Evolutionary conservation across 441 rosid species (phyloP).

Genomic region (Populus hybrid): DNA sequence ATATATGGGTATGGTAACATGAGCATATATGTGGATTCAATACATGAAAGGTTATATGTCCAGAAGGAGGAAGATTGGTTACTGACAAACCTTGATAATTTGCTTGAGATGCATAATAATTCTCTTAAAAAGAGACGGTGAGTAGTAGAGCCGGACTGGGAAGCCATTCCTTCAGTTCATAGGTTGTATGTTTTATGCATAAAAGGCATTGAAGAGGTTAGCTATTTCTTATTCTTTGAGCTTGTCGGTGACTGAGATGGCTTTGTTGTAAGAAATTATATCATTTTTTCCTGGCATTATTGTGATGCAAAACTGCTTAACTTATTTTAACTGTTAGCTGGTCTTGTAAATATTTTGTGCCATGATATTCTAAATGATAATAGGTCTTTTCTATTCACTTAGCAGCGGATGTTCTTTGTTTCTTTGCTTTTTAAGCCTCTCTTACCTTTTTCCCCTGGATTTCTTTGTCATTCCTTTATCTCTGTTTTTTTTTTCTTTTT

Average conservation of each 20-base stretch:
- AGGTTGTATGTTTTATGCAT: slow-evolving; percentile 33
- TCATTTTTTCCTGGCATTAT: neutral
- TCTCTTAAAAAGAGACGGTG: slow-evolving; percentile 40
- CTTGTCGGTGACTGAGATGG: neutral
- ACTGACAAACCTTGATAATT: slow-evolving; percentile 56
- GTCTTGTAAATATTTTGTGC: neutral
- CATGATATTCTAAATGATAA: neutral
- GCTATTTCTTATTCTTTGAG: slow-evolving; percentile 17
- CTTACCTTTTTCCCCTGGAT: neutral
- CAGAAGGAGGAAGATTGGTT: slow-evolving; percentile 70
- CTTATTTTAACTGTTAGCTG: neutral
- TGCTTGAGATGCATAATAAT: slow-evolving; percentile 57
- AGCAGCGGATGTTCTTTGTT: neutral
- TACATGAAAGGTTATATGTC: slow-evolving; percentile 66
- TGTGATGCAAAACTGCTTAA: neutral
- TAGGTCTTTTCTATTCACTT: neutral
- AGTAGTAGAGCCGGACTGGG: neutral
- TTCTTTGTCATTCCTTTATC: neutral
- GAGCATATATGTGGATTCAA: slow-evolving; percentile 64
- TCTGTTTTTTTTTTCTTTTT: too few relatives aligned
- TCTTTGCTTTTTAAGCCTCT: neutral
- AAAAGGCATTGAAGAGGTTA: slow-evolving; percentile 53
- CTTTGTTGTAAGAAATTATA: neutral
- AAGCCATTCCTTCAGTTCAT: slow-evolving; percentile 33
- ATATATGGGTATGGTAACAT: slow-evolving; percentile 84